Percentiles rank a stretch among this genome's conserved stretches.
Conservation (phyloP, 2,329 filamentous ascomycete species). For the Cercospora janseana region DNA sequence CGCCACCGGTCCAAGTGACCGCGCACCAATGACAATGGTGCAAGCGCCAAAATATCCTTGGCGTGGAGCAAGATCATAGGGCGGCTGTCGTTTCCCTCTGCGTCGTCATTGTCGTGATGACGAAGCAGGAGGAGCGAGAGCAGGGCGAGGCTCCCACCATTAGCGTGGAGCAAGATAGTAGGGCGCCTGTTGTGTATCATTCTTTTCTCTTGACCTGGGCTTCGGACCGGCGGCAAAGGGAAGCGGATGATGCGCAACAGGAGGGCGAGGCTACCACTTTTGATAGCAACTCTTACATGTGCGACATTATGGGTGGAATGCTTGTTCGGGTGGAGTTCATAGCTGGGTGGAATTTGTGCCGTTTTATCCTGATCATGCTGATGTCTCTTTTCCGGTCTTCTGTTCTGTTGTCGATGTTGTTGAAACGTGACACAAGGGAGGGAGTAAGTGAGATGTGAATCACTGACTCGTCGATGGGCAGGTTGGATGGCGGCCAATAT, state of each 20-base stretch:
- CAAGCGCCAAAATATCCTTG: conserved; percentile 12
- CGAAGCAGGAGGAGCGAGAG: background rate
- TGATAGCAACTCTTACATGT: background rate
- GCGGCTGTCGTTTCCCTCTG: conserved; percentile 8
- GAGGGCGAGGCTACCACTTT: conserved; percentile 12
- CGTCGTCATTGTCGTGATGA: background rate
- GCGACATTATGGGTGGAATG: background rate
- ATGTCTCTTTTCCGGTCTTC: too few species aligned
- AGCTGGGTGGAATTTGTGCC: background rate
- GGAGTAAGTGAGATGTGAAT: too few species aligned
- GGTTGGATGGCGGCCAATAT: too few species aligned
- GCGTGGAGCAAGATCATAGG: conserved; percentile 14
- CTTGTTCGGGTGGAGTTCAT: background rate
- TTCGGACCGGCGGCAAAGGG: too few species aligned
- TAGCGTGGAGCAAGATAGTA: conserved; percentile 14
- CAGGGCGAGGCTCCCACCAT: conserved; percentile 14
- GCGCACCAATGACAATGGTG: conserved; percentile 7
- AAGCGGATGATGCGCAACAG: background rate
- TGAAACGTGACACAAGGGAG: too few species aligned
- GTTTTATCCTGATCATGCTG: too few species aligned
- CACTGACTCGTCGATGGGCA: too few species aligned
- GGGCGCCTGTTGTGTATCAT: conserved; percentile 5
- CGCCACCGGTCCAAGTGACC: background rate
- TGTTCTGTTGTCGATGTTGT: too few species aligned
- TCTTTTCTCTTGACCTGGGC: background rate